Evolutionary conservation across 176 grass and related monocot genomes (phyloP).

Genomic region (Pontederia crassipes): DNA sequence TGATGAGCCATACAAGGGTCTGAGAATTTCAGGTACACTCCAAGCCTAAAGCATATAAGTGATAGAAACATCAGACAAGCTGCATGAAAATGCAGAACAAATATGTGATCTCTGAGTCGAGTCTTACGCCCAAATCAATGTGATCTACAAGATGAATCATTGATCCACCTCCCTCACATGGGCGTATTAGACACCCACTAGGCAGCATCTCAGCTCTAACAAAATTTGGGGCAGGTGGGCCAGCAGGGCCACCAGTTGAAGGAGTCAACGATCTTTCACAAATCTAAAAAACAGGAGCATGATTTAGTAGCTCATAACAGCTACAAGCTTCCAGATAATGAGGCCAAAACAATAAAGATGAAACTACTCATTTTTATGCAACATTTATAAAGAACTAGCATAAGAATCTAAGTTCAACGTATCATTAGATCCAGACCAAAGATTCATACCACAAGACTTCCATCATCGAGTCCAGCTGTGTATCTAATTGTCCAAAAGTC

Average conservation of each 20-base stretch:
- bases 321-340: neutral
- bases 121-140: constrained; percentile 86
- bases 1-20: constrained; percentile 83
- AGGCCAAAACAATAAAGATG: neutral
- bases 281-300: constrained; percentile 33
- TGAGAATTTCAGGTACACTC: constrained; percentile 80
- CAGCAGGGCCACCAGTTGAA: constrained; percentile 69
- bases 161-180: constrained; percentile 93
- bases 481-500: constrained; percentile 17
- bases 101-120: neutral
- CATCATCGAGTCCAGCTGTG: constrained; percentile 13
- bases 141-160: constrained; percentile 99
- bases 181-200: constrained; percentile 91
- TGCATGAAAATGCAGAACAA: neutral
- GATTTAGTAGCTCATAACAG: neutral
- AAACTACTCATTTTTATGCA: neutral
- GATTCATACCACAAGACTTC: constrained; percentile 12
- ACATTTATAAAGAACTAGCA: neutral
- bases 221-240: constrained; percentile 59
- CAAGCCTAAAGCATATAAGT: constrained; percentile 35
- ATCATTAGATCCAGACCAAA: neutral
- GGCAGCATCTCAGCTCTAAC: constrained; percentile 83
- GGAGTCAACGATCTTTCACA: constrained; percentile 92
- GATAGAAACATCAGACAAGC: neutral
- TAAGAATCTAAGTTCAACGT: neutral